Percentiles rank a stretch among this genome's conserved stretches.
Evolutionary conservation across 768 basidiomycete genomes (phyloP).

Genomic region (Rhodotorula sphaerocarpa): DNA sequence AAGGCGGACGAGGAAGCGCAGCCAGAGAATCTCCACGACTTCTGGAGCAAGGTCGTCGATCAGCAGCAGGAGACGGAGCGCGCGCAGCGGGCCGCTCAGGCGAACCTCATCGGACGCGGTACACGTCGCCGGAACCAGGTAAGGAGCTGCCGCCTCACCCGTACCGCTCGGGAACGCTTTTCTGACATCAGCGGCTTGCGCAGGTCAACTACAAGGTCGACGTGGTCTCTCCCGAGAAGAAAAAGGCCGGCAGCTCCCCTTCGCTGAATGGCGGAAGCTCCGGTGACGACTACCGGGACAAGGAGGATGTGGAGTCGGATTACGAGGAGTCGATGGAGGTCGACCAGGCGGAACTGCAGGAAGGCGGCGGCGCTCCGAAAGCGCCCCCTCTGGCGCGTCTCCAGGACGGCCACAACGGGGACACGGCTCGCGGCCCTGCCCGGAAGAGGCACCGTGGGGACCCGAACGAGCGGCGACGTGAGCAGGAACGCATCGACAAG

Average conservation of each 20-base stretch:
- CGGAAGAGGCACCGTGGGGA: background rate
- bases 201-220: constrained; percentile 26
- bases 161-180: background rate
- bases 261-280: background rate
- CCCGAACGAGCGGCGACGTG: background rate
- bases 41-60: constrained; percentile 66
- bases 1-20: constrained; percentile 44
- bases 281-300: constrained; percentile 19
- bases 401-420: background rate
- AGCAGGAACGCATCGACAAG: background rate
- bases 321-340: constrained; percentile 13
- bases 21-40: constrained; percentile 52
- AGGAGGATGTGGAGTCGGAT: background rate
- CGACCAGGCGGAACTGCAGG: constrained; percentile 1
- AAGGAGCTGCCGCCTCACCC: background rate
- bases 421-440: background rate
- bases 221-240: background rate
- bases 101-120: constrained; percentile 4
- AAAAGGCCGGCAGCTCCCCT: background rate
- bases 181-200: background rate
- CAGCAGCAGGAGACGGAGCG: constrained; percentile 8
- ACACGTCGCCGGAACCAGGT: constrained; percentile 11
- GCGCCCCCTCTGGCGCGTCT: constrained; percentile 3
- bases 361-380: background rate
- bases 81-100: constrained; percentile 1